Evolutionary conservation across 352 stramenopile genomes (phyloP), one percentile per base, ranked within the genome.

Genomic region (Pythium phragmitis): DNA sequence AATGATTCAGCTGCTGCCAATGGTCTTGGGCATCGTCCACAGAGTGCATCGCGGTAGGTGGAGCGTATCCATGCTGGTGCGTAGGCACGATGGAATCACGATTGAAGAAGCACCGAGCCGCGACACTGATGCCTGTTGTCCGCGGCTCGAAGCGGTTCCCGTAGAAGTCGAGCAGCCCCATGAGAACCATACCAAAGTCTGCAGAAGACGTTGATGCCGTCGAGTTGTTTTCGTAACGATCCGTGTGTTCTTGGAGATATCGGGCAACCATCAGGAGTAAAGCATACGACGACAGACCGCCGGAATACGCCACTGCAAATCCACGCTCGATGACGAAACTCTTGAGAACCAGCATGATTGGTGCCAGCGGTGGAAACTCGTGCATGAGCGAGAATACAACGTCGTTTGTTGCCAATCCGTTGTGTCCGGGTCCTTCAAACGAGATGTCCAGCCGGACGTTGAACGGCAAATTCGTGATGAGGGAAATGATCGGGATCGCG

Each of bases 81-180:
- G 49, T 53, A 2, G 69, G 65, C 13, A 60, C 36, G 8, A 78
- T 80, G 37, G 73, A 88, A 48, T 92, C 85, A 33, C 87, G 83
- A 67, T 92, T 88, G 4, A 96, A 71, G 63, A 94, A 96, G 45
- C 82, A 91, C 3, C 85, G 82, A 12, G 82, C 82, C 1, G 85
- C 87, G 6, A 96, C 87, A 49, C 87, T 97, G 49, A 98, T 97
- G 13, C 91, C 91, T 4, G 89, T 98, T 7, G 83, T 93, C 11
- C 88, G 86, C 19, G 91, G 87, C 57, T 98, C 89, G 53, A 98
- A 97, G 0, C 84, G 88, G 56, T 98, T 99, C 19, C 97, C 96
- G 72, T 98, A 99, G 67, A 99, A 99, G 60, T 99, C 95, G 11
- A 99, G 79, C 59, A 99, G 97, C 0, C 95, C 96, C 86, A 98